Percentiles rank a stretch among this genome's conserved stretches.
These are phyloP conservation scores for Fistulinella prunicolor DNA, from an alignment of 768 basidiomycete species.

Conservation along the genomic window DNA sequence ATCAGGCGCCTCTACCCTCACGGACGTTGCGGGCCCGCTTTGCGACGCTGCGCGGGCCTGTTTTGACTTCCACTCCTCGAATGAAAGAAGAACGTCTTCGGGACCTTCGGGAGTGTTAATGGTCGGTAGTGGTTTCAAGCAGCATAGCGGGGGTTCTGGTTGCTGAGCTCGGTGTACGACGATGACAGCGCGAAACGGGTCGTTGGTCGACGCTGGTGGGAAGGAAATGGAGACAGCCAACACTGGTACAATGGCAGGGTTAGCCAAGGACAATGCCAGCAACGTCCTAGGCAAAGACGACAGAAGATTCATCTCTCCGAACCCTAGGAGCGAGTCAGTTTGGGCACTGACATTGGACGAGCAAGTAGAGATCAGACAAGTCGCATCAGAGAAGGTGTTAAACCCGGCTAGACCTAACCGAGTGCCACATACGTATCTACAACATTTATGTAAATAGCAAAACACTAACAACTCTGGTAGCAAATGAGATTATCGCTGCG, in stretches of 20 bases:
- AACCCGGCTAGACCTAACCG: background rate
- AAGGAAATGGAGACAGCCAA: conserved; percentile 27
- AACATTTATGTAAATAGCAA: too few species aligned
- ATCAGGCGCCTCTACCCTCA: conserved; percentile 6
- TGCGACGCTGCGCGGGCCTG: conserved; percentile 44
- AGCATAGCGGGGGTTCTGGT: conserved; percentile 63
- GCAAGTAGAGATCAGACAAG: conserved; percentile 7
- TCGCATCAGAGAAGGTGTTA: background rate
- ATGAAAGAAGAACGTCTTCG: conserved; percentile 69
- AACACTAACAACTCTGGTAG: too few species aligned
- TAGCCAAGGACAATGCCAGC: conserved; percentile 35
- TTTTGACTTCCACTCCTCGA: conserved; percentile 86
- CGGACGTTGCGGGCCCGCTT: conserved; percentile 16
- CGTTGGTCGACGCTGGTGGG: conserved; percentile 42
- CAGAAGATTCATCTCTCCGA: conserved; percentile 6
- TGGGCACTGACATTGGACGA: conserved; percentile 8
- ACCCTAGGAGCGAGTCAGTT: conserved; percentile 1
- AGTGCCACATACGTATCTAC: too few species aligned
- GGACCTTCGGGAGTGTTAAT: conserved; percentile 41
- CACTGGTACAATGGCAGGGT: conserved; percentile 31
- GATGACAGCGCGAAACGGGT: conserved; percentile 61
- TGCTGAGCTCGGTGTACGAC: conserved; percentile 41
- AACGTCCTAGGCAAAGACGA: conserved; percentile 14
- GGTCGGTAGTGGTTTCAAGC: conserved; percentile 50
- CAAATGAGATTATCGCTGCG: too few species aligned